Evolutionary conservation across 2,329 filamentous ascomycete genomes (phyloP), one percentile per base, ranked within the genome.

Genomic region (Colletotrichum lini): DNA sequence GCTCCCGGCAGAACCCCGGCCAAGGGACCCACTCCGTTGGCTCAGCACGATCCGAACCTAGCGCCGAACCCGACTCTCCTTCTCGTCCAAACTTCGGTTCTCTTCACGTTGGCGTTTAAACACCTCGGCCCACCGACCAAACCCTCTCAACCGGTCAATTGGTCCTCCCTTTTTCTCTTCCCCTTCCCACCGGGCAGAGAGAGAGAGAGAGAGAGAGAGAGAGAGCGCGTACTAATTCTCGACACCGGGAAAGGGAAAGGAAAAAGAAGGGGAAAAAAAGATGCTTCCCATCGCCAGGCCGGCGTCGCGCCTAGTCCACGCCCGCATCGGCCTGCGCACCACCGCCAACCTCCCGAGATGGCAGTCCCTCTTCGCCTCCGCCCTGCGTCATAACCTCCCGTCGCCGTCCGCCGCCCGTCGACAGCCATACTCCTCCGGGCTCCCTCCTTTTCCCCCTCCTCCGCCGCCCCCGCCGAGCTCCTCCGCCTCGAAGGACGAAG

Each of bases 221-320:
- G 30, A 9, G 30, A 9, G 30, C 2, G 30, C 2, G 30, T 35
- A 8, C 9, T 35, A 35, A 2, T 53, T 18, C 30, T 35, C 35
- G 10, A 40, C 52, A 12, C 30, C 30, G 52, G 52, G 30, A 40
- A 56, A 23, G 26, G 18, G 15, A 53, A 53, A 53, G 8, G 15
- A 18, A 21, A 53, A 53, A 23, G 50, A 9, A 35, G 30, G 30
- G 30, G 30, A 8, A 8, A 30, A 42, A 42, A 67, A 58, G 38
- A 71, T 71, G 68, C 68, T 63, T 57, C 44, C 64, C 57, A 67
- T 71, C 57, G 64, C 64, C 68, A 66, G 68, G 26, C 64, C 68
- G 63, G 64, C 68, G 52, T 57, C 57, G 57, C 68, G 68, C 63
- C 68, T 71, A 21, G 35, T 56, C 64, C 68, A 63, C 64, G 64